Evolutionary conservation across 208 protist species (phyloP).

Genomic region (Vickermania ingenoplastis): DNA sequence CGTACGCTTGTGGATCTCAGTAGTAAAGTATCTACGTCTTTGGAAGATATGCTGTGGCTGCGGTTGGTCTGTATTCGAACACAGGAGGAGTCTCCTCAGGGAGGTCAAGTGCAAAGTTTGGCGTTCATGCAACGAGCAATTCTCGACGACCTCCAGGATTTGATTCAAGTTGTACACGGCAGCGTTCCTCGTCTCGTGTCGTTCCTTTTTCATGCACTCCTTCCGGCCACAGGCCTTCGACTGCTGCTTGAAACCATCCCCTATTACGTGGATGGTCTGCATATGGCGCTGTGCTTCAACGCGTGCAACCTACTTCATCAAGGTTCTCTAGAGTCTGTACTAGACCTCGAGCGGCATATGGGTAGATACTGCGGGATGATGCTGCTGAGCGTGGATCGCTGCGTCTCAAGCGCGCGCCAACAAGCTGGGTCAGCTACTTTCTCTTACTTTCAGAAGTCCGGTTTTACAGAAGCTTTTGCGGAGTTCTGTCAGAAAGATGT

Average conservation of each 20-base stretch:
- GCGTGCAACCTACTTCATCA: slow-evolving; percentile 32
- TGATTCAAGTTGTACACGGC: slow-evolving; percentile 40
- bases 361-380: slow-evolving; percentile 50
- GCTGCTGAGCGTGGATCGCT: slow-evolving; percentile 33
- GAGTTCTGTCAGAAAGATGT: slow-evolving; percentile 57
- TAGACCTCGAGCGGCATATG: slow-evolving; percentile 47
- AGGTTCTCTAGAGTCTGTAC: slow-evolving; percentile 34
- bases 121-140: slow-evolving; percentile 44
- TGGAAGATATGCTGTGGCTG: slow-evolving; percentile 69
- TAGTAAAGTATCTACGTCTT: slow-evolving; percentile 30
- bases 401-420: slow-evolving; percentile 2
- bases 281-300: slow-evolving; percentile 69
- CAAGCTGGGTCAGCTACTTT: slow-evolving; percentile 46
- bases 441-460: slow-evolving; percentile 57
- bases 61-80: slow-evolving; percentile 30
- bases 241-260: slow-evolving; percentile 46
- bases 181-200: slow-evolving; percentile 53
- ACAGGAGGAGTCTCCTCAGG: slow-evolving; percentile 24
- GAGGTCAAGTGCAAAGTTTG: slow-evolving; percentile 36
- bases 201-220: slow-evolving; percentile 56
- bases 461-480: slow-evolving; percentile 42
- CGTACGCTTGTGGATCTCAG: slow-evolving; percentile 19
- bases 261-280: slow-evolving; percentile 65
- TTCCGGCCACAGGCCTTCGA: slow-evolving; percentile 59
- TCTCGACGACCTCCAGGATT: slow-evolving; percentile 59